phyloP scores from a whole-genome alignment of 2,329 filamentous ascomycete genomes.

The Raffaelea ambrosiae region DNA sequence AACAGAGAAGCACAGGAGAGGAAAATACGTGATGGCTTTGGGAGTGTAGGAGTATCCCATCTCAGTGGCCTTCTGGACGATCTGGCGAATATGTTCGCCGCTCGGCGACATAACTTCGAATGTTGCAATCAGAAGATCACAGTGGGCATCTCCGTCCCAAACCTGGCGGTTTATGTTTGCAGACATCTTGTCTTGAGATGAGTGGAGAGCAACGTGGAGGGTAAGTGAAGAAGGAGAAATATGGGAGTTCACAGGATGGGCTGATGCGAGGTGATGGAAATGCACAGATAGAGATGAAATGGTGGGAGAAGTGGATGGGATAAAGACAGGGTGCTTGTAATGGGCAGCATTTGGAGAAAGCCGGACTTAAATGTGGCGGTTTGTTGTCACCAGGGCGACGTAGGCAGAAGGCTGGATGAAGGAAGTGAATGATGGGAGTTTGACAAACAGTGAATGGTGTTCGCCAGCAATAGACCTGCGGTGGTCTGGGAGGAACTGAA shows the following conservation, averaged over 20 bases:
- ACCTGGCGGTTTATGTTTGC: conserved; percentile 3
- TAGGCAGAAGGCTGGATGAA: too few relatives aligned
- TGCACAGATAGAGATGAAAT: too few relatives aligned
- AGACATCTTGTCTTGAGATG: conserved; percentile 1
- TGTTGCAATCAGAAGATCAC: conserved; percentile 20
- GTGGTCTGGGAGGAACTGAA: too few relatives aligned
- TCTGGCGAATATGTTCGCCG: conserved; percentile 15
- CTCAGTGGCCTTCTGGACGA: conserved; percentile 15
- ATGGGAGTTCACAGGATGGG: neutral
- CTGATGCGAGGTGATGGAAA: too few relatives aligned
- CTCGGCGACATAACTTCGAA: conserved; percentile 15
- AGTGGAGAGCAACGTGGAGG: neutral
- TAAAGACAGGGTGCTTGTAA: too few relatives aligned
- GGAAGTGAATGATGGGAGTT: too few relatives aligned
- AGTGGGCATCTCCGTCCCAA: conserved; percentile 19
- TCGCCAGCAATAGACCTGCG: too few relatives aligned
- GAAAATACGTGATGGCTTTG: conserved; percentile 18
- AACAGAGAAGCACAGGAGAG: neutral
- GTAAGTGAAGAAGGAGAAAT: neutral
- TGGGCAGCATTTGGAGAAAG: too few relatives aligned
- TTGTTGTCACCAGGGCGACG: too few relatives aligned
- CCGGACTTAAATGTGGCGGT: too few relatives aligned
- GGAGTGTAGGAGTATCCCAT: conserved; percentile 18
- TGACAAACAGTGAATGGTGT: too few relatives aligned
- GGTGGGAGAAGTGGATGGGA: too few relatives aligned